Evolutionary conservation across 495 filamentous ascomycete species (phyloP).

Genomic region (Aspergillus egyptiacus): DNA sequence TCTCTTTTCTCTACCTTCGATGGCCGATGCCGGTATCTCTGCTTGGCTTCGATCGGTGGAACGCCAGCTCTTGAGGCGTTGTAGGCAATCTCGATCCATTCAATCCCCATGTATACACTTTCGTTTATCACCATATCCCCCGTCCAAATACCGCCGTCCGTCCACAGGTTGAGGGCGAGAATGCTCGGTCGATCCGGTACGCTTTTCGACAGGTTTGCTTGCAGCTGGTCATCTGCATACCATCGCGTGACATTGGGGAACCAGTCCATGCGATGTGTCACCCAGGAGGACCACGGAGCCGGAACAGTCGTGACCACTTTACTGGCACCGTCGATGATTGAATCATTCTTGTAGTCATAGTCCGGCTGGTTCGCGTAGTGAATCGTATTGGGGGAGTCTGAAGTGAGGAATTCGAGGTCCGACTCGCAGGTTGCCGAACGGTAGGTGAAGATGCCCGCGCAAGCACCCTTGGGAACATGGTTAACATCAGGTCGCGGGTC

Average conservation of each 20-base stretch:
- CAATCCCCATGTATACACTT: slow-evolving; percentile 60
- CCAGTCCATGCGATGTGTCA: slow-evolving; percentile 72
- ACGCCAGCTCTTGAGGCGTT: slow-evolving; percentile 38
- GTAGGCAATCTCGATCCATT: slow-evolving; percentile 70
- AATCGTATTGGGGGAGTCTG: slow-evolving; percentile 47
- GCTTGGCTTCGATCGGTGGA: not conserved
- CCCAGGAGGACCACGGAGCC: slow-evolving; percentile 57
- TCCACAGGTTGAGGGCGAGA: slow-evolving; percentile 70
- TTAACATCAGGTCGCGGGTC: not conserved
- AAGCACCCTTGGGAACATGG: slow-evolving; percentile 44
- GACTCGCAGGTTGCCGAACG: slow-evolving; percentile 58
- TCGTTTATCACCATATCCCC: slow-evolving; percentile 60
- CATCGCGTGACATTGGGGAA: slow-evolving; percentile 52
- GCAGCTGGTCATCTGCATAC: slow-evolving; percentile 56
- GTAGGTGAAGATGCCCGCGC: slow-evolving; percentile 69
- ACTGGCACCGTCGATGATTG: slow-evolving; percentile 33
- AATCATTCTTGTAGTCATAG: slow-evolving; percentile 32
- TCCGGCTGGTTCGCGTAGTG: slow-evolving; percentile 74
- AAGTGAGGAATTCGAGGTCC: slow-evolving; percentile 70
- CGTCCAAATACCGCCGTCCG: slow-evolving; percentile 66
- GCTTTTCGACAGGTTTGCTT: slow-evolving; percentile 55
- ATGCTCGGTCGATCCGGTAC: slow-evolving; percentile 54
- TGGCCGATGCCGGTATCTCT: not conserved
- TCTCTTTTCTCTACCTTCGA: not conserved
- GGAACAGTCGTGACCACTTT: slow-evolving; percentile 26